Evolutionary conservation across 129 eudicot species (phyloP).

Genomic region (Erigeron canadensis): DNA sequence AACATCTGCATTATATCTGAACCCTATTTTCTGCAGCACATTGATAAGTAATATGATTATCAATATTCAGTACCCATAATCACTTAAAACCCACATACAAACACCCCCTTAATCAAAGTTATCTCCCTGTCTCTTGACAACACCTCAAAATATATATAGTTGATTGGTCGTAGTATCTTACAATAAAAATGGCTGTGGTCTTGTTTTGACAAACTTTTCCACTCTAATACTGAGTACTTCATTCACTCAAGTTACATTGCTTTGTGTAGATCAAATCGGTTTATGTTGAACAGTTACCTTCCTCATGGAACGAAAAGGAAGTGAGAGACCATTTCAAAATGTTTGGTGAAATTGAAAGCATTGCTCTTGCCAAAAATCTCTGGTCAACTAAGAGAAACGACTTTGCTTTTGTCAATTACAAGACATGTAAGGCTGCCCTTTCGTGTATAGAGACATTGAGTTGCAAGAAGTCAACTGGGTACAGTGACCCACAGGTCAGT

Average conservation of each 20-base stretch:
- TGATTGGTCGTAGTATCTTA: background rate
- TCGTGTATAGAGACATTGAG: conserved; percentile 62
- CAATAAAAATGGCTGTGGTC: background rate
- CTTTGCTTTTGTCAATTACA: conserved; percentile 67
- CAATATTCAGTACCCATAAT: conserved; percentile 2
- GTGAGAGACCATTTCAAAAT: conserved; percentile 47
- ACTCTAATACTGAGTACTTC: background rate
- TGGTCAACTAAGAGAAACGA: conserved; percentile 58
- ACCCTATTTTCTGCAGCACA: background rate
- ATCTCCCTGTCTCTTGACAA: background rate
- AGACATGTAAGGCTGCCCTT: conserved; percentile 63
- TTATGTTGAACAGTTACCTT: conserved; percentile 63
- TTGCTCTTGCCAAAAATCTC: conserved; percentile 66
- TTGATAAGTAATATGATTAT: background rate
- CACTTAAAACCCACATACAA: conserved; percentile 12
- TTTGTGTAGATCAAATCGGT: conserved; percentile 58
- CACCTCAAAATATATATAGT: background rate
- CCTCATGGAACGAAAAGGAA: conserved; percentile 67
- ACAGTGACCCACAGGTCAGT: conserved; percentile 46
- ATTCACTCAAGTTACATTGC: conserved; percentile 8
- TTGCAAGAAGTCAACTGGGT: conserved; percentile 32
- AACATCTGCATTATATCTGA: background rate
- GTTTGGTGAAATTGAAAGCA: conserved; percentile 74
- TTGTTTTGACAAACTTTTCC: background rate
- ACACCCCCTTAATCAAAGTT: background rate